phyloP scores from a whole-genome alignment of 23 red algal species.

The Gracilariopsis chorda region DNA sequence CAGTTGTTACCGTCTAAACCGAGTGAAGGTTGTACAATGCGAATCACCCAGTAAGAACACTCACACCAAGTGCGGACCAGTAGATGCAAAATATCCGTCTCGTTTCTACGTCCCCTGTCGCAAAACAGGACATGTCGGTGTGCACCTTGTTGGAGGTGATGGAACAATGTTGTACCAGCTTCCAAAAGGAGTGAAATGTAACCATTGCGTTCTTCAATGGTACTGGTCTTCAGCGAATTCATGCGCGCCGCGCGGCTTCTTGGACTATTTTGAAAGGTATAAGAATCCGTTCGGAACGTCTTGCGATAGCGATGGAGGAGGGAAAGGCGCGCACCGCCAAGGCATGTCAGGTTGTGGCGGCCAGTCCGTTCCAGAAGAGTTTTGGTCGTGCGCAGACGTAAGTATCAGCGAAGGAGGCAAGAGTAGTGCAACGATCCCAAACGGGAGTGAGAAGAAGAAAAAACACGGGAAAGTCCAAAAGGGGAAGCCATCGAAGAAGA shows the following conservation, averaged over 20 bases:
- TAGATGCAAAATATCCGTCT: slow-evolving; percentile 26
- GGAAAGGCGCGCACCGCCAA: slow-evolving; percentile 22
- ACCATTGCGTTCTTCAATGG: slow-evolving; percentile 55
- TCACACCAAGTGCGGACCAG: slow-evolving; percentile 41
- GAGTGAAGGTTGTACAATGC: slow-evolving; percentile 11
- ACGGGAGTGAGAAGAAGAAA: neutral
- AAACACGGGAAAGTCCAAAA: neutral
- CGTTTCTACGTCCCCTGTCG: slow-evolving; percentile 69
- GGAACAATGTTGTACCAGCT: slow-evolving; percentile 61
- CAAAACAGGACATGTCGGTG: slow-evolving; percentile 9
- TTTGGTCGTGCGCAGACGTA: slow-evolving; percentile 70
- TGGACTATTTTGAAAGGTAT: slow-evolving; percentile 52
- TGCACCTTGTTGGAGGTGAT: slow-evolving; percentile 45
- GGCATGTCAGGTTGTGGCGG: slow-evolving; percentile 31
- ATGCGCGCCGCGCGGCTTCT: slow-evolving; percentile 52
- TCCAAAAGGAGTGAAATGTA: slow-evolving; percentile 21
- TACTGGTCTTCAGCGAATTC: slow-evolving; percentile 70
- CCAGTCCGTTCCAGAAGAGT: slow-evolving; percentile 40
- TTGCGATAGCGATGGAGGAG: slow-evolving; percentile 55
- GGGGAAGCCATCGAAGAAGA: neutral
- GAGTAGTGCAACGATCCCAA: neutral
- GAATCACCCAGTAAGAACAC: neutral
- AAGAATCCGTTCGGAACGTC: slow-evolving; percentile 38
- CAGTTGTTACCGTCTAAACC: slow-evolving; percentile 48
- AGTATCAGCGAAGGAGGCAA: neutral